These are phyloP conservation scores for Eucalyptus tenuipes DNA, from an alignment of 345 rosid species.

Conservation along the genomic window DNA sequence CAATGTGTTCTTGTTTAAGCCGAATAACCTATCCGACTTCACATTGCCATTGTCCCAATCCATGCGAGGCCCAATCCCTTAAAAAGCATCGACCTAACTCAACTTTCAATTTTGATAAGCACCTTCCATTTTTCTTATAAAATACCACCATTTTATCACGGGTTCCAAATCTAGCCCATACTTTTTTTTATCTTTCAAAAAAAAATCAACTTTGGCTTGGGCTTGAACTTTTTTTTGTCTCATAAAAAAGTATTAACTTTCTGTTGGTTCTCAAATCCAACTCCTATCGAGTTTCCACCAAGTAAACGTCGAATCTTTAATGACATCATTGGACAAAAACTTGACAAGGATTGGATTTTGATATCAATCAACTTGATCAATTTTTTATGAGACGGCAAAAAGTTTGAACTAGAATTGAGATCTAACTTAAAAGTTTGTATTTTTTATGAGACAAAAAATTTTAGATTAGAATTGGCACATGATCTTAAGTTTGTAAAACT, in stretches of 20 bases:
- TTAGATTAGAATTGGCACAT: neutral
- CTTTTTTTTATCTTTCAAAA: neutral
- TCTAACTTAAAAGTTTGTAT: no score
- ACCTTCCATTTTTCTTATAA: neutral
- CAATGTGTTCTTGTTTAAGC: neutral
- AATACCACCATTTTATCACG: neutral
- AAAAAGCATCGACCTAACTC: neutral
- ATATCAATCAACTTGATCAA: neutral
- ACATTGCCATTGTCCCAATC: neutral
- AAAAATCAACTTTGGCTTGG: neutral
- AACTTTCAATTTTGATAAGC: neutral
- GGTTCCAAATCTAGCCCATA: neutral
- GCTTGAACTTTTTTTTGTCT: no score
- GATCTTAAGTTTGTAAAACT: no score
- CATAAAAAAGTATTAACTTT: neutral
- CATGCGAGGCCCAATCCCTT: neutral
- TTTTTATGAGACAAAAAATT: neutral
- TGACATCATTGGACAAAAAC: neutral
- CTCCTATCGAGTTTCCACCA: neutral
- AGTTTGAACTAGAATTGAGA: neutral
- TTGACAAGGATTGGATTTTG: accelerated
- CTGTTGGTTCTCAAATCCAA: neutral
- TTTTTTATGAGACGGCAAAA: neutral
- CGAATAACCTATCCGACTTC: neutral
- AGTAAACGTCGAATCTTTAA: neutral